A percentile compares a stretch with the other conserved stretches of the same genome.
Conservation (phyloP, 306 rosid species). For the Prunus mira region DNA sequence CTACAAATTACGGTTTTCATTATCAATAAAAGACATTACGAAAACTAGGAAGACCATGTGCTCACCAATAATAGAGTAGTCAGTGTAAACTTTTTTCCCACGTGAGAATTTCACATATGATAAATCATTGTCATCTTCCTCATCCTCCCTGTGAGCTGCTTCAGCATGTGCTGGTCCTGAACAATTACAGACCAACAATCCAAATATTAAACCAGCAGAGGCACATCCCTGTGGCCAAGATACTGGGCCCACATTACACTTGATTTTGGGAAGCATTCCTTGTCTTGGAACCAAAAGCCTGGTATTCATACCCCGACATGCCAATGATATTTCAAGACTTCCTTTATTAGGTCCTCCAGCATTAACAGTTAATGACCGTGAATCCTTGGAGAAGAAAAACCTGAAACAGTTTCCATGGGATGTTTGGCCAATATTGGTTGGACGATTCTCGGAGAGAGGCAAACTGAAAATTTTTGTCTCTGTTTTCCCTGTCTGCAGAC, state of each 20-base stretch:
- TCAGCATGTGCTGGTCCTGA: constrained; percentile 61
- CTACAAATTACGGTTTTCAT: not conserved
- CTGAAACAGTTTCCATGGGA: constrained; percentile 45
- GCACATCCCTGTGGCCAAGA: constrained; percentile 61
- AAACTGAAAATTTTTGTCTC: constrained; percentile 37
- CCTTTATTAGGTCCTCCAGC: constrained; percentile 36
- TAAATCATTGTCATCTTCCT: constrained; percentile 33
- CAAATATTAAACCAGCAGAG: constrained; percentile 64
- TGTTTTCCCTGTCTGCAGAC: constrained; percentile 27
- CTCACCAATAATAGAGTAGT: constrained; percentile 87
- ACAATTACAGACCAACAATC: constrained; percentile 60
- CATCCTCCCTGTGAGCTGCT: constrained; percentile 34
- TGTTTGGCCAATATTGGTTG: constrained; percentile 42
- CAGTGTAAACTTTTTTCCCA: constrained; percentile 73
- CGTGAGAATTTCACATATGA: constrained; percentile 48
- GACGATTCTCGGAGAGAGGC: constrained; percentile 37
- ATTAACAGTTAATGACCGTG: constrained; percentile 25
- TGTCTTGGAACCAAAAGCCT: constrained; percentile 51
- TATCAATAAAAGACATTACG: not conserved
- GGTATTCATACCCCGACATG: constrained; percentile 48
- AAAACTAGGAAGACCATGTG: constrained; percentile 18
- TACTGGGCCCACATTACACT: constrained; percentile 40
- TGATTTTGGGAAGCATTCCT: constrained; percentile 51
- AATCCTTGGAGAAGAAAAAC: constrained; percentile 50
- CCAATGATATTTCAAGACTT: constrained; percentile 49